Conservation (phyloP, 2,329 filamentous ascomycete species). For the Helotiales sp. region DNA sequence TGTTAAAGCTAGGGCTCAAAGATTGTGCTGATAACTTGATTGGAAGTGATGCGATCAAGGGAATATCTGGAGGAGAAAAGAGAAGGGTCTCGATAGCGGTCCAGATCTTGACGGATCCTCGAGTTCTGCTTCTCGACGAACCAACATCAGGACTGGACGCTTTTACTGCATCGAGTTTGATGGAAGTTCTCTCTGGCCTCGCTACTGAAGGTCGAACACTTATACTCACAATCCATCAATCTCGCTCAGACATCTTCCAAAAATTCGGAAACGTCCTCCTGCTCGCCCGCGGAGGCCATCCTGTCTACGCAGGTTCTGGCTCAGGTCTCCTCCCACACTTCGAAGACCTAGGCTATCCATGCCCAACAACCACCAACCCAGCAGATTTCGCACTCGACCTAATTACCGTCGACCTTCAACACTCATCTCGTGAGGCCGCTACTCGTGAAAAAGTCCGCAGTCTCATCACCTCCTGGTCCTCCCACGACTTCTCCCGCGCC, state of each 20-base stretch:
- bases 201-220: conserved; percentile 73
- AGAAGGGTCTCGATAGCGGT: conserved; percentile 75
- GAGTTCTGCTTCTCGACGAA: conserved; percentile 72
- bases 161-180: conserved; percentile 75
- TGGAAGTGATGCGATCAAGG: conserved; percentile 71
- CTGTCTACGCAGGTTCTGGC: conserved; percentile 66
- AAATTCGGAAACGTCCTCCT: conserved; percentile 72
- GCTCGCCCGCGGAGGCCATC: conserved; percentile 66
- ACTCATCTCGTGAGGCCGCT: conserved; percentile 59
- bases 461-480: conserved; percentile 60
- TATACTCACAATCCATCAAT: conserved; percentile 77
- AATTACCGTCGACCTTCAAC: conserved; percentile 73
- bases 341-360: conserved; percentile 57
- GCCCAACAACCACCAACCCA: conserved; percentile 70
- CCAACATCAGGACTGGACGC: conserved; percentile 76
- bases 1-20: conserved; percentile 74
- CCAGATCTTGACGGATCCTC: conserved; percentile 74
- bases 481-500: conserved; percentile 22
- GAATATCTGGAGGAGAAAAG: conserved; percentile 79
- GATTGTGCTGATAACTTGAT: conserved; percentile 76
- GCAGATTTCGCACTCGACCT: conserved; percentile 77
- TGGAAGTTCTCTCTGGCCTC: conserved; percentile 70
- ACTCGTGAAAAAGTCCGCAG: conserved; percentile 62
- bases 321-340: conserved; percentile 67
- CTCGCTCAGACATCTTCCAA: conserved; percentile 69